Base-by-base conservation (phyloP, 1,284 basidiomycete genomes). In the Austroboletus rostrupii region DNA sequence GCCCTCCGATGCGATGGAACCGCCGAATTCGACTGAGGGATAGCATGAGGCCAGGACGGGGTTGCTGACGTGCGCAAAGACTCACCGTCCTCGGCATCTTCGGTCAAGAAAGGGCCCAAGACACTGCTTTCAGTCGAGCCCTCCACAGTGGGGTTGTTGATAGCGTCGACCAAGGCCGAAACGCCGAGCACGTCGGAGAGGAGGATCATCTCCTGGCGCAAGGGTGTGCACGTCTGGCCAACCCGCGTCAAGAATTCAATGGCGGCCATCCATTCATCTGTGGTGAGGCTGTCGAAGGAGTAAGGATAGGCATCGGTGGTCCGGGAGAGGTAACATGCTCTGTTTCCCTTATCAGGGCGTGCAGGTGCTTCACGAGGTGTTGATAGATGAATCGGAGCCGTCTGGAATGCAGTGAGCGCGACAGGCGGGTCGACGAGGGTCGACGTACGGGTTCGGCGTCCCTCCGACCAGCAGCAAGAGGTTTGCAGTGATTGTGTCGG, bases 181-280 rank as follows among this genome's bases (percentile, higher is more conserved):
- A 90, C 77, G 8, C 91, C 91, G 2, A 93, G 71, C 0, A 81
- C 74, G 62, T 92, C 90, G 1, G 88, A 91, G 13, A 93, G 75
- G 4, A 92, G 79, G 60, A 92, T 90, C 63, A 89, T 89, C 64
- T 94, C 91, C 71, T 91, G 89, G 31, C 89, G 83, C 43, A 87
- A 66, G 26, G 81, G 78, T 0, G 83, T 81, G 68, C 83, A 89
- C 53, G 69, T 88, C 70, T 92, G 75, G 10, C 90, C 90, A 0
- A 78, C 80, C 16, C 73, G 72, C 1, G 89, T 92, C 56, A 93
- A 71, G 71, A 92, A 92, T 53, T 86, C 66, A 59, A 92, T 83
- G 0, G 86, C 75, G n/a, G 75, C 68, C 82, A 89, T 87, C 91
- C 91, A 94, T 72, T 94, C 91, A 9, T 91, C 85, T 1, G 84